Evolutionary conservation across 768 basidiomycete genomes (phyloP).

Genomic region (Lenzites betulinus): DNA sequence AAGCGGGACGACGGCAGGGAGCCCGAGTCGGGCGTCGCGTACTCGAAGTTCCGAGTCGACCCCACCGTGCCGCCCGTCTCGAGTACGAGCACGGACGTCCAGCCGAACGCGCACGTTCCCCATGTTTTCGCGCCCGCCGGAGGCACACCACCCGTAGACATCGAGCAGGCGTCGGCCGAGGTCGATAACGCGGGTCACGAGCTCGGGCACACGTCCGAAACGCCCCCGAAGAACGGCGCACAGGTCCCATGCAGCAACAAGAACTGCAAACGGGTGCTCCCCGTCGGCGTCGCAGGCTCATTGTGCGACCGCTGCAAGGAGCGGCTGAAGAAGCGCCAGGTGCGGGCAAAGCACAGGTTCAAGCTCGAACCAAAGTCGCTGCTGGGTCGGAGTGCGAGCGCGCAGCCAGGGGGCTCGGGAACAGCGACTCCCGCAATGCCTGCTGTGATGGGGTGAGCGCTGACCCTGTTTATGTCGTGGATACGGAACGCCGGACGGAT

Average conservation of each 20-base stretch:
- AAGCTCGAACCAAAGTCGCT: slow-evolving; percentile 35
- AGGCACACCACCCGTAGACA: not conserved
- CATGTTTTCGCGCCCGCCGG: too few species aligned
- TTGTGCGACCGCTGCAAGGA: slow-evolving; percentile 48
- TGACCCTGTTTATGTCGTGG: too few species aligned
- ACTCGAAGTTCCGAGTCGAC: slow-evolving; percentile 16
- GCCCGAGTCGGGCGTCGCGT: slow-evolving; percentile 2
- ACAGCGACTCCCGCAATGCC: not conserved
- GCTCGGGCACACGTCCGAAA: not conserved
- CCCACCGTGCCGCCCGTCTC: not conserved
- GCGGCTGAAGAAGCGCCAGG: slow-evolving; percentile 48
- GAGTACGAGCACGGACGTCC: not conserved
- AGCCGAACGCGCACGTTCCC: not conserved
- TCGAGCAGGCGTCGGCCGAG: not conserved
- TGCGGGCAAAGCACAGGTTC: slow-evolving; percentile 45
- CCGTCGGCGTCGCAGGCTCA: slow-evolving; percentile 28
- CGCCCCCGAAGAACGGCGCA: not conserved
- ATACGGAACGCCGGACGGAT: too few species aligned
- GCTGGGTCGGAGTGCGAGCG: not conserved
- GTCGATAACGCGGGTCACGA: not conserved
- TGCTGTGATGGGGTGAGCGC: too few species aligned
- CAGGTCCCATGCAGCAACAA: slow-evolving; percentile 36
- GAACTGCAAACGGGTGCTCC: slow-evolving; percentile 41
- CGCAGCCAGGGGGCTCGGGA: not conserved
- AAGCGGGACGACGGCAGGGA: slow-evolving; percentile 2